Conservation (phyloP, 495 filamentous ascomycete genomes). For the Annulohypoxylon stygium region DNA sequence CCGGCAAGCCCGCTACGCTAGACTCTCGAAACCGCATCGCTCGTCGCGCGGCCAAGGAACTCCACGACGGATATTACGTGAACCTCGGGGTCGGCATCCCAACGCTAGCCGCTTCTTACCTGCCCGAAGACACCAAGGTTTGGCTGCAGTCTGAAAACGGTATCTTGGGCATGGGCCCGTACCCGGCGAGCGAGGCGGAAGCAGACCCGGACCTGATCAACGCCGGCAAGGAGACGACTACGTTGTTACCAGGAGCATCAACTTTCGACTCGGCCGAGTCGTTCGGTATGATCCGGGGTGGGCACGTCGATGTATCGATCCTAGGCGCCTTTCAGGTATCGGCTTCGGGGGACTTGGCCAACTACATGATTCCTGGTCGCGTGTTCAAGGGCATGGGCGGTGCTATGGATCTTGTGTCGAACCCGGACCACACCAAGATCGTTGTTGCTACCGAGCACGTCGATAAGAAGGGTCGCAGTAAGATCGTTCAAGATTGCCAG, state of each 20-base stretch:
- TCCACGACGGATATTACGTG: constrained; percentile 75
- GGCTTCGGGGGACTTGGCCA: constrained; percentile 69
- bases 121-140: constrained; percentile 63
- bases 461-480: constrained; percentile 70
- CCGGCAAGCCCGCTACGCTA: constrained; percentile 47
- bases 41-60: constrained; percentile 69
- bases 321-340: constrained; percentile 72
- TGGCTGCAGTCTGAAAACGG: constrained; percentile 74
- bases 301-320: constrained; percentile 71
- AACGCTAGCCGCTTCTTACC: constrained; percentile 70
- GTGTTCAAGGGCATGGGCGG: constrained; percentile 74
- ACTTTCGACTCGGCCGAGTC: constrained; percentile 71
- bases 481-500: constrained; percentile 69
- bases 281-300: constrained; percentile 73
- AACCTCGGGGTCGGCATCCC: constrained; percentile 75
- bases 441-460: constrained; percentile 73
- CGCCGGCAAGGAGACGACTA: constrained; percentile 73
- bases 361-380: constrained; percentile 75
- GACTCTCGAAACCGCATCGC: constrained; percentile 69
- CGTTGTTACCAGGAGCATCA: constrained; percentile 66
- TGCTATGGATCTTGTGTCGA: constrained; percentile 73
- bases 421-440: constrained; percentile 71
- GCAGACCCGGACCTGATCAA: constrained; percentile 73
- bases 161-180: constrained; percentile 72
- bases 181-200: constrained; percentile 64